Percentiles rank a stretch among this genome's conserved stretches.
Conservation (phyloP, 139 green algal species). For the Yamagishiella unicocca region DNA sequence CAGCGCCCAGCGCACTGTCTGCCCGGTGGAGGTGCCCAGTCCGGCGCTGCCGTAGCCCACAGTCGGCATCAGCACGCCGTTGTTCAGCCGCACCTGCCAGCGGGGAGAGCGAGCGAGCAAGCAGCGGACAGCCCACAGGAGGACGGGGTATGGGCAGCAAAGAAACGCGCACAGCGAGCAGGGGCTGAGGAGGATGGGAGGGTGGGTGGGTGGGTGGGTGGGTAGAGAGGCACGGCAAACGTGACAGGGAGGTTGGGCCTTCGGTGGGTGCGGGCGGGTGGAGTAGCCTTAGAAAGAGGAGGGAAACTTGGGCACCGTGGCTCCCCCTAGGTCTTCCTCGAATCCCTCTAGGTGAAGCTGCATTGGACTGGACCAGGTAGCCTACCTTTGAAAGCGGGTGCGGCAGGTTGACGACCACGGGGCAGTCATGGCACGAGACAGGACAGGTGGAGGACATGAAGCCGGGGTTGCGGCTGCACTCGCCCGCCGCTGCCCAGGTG, state of each 20-base stretch:
- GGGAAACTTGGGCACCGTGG: too few relatives aligned
- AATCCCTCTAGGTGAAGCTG: too few relatives aligned
- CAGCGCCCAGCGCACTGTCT: slow-evolving; percentile 73
- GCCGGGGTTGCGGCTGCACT: slow-evolving; percentile 61
- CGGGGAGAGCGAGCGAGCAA: too few relatives aligned
- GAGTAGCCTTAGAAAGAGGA: too few relatives aligned
- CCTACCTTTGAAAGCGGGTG: neutral
- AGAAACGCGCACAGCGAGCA: too few relatives aligned
- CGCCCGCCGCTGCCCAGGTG: slow-evolving; percentile 47
- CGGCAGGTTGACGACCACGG: neutral
- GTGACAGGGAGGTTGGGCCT: too few relatives aligned
- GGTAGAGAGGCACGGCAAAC: too few relatives aligned
- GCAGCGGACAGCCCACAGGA: neutral
- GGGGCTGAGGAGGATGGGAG: too few relatives aligned
- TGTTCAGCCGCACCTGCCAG: slow-evolving; percentile 61
- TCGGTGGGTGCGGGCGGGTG: too few relatives aligned
- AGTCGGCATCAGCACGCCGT: slow-evolving; percentile 71
- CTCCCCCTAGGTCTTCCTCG: too few relatives aligned
- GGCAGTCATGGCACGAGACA: slow-evolving; percentile 54
- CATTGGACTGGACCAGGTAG: too few relatives aligned
- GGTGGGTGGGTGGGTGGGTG: too few relatives aligned
- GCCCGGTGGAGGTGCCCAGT: slow-evolving; percentile 65
- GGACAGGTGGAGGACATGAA: slow-evolving; percentile 68
- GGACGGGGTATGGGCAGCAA: neutral
- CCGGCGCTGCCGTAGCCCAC: slow-evolving; percentile 90